These are phyloP conservation scores for Micractinium conductrix DNA, from an alignment of 139 green algal genomes.

Conservation along the genomic window DNA sequence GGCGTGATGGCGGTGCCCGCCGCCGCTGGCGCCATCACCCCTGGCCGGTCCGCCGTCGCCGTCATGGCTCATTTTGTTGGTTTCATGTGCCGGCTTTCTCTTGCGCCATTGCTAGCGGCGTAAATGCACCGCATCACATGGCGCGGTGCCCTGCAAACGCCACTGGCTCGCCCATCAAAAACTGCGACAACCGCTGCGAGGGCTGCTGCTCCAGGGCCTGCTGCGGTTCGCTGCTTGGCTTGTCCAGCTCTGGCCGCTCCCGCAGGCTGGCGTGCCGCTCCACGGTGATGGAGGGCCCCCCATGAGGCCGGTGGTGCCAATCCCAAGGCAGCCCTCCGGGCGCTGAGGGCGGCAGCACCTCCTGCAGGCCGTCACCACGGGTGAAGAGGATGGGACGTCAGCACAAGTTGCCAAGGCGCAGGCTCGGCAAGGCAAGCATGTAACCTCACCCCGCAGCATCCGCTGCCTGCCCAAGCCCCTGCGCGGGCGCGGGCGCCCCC, in stretches of 20 bases:
- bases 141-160: no score
- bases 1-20: no score
- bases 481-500: not conserved
- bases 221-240: not conserved
- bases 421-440: not conserved
- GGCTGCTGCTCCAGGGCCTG: no score
- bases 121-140: no score
- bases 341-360: conserved; percentile 12
- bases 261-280: not conserved
- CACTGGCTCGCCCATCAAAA: no score
- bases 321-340: conserved; percentile 5
- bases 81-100: no score
- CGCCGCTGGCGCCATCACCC: no score
- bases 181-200: no score
- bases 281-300: not conserved
- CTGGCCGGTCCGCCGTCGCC: no score
- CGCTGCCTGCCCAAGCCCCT: not conserved
- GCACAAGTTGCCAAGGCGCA: not conserved
- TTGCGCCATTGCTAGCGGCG: no score
- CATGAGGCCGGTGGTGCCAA: conserved; percentile 12
- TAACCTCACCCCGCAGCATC: not conserved
- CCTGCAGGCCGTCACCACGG: not conserved
- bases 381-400: not conserved
- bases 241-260: conserved; percentile 2
- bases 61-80: no score